Conservation (phyloP, 257 asterid genomes). For the Solanum gandarillasii region DNA sequence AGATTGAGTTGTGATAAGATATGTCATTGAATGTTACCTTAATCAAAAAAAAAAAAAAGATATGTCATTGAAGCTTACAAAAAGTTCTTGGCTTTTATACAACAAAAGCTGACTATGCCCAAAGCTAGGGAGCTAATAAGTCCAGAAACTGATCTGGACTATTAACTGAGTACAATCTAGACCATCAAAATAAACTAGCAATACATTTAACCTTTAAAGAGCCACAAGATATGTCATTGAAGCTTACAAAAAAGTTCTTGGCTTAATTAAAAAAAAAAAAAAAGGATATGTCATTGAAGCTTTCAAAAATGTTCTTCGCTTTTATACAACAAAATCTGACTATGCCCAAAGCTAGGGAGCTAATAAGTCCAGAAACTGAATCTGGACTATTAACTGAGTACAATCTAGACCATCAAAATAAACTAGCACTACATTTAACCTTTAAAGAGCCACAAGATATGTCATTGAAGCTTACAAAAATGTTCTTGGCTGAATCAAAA, state of each 20-base stretch:
- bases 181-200: neutral
- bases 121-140: neutral
- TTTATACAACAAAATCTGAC: neutral
- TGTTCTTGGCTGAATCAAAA: no score
- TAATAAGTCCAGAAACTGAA: neutral
- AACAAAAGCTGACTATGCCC: neutral
- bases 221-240: neutral
- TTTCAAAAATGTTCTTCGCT: neutral
- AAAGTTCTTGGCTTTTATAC: neutral
- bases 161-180: neutral
- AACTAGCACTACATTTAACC: neutral
- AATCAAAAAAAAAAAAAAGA: no score
- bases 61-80: neutral
- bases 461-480: no score
- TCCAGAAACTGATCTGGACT: neutral
- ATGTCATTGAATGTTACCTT: neutral
- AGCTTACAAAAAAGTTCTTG: no score
- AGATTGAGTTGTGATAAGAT: neutral
- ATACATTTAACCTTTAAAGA: neutral
- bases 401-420: neutral
- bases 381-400: neutral
- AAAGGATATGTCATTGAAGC: neutral
- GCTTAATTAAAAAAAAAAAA: no score
- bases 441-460: neutral
- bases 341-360: neutral